Evolutionary conservation across 768 basidiomycete genomes (phyloP), one percentile per base, ranked within the genome.

Genomic region (Termitomyces eurrhizus): DNA sequence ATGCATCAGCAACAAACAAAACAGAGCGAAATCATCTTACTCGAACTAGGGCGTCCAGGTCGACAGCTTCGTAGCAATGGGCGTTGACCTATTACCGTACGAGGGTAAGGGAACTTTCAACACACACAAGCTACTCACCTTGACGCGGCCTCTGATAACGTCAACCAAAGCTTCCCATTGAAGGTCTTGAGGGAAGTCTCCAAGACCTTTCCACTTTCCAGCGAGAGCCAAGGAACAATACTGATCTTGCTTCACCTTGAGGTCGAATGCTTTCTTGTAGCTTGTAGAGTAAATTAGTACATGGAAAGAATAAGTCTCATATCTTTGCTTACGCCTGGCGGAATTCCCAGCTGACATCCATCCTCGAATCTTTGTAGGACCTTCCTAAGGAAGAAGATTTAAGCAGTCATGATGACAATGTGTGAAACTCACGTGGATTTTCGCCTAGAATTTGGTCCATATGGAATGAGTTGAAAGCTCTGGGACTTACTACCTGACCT

Each of bases 111-210:
- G 26, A 29, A 46, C 14, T n/a, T 21, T 42, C 16, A 46, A 37
- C 36, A 14, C 44, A 16, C 29, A 45, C 3, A 7, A 32, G 3
- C 3, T 37, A 12, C 8, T 12, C 61, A 87, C 88, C 77, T 89
- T 93, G 51, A 91, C 89, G 57, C 83, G 80, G 14, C 92, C 92
- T 64, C 92, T 77, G 7, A 93, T 71, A 1, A 92, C 88, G 67
- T 92, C 90, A 0, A 89, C 87, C 24, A 92, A 74, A 1, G 88
- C 82, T 67, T 92, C 90, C 90, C 89, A 91, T 67, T 90, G 83
- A 16, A 92, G 75, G 50, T 83, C 82, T 50, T 90, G 81, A 0
- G 90, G 90, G 69, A 88, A 89, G 33, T 80, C 81, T 55, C 76
- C 81, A 45, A 86, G 72, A 8, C 74, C 76, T 0, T 73, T 68